phyloP scores from a whole-genome alignment of 768 basidiomycete species.

The Kwoniella newhampshirensis region DNA sequence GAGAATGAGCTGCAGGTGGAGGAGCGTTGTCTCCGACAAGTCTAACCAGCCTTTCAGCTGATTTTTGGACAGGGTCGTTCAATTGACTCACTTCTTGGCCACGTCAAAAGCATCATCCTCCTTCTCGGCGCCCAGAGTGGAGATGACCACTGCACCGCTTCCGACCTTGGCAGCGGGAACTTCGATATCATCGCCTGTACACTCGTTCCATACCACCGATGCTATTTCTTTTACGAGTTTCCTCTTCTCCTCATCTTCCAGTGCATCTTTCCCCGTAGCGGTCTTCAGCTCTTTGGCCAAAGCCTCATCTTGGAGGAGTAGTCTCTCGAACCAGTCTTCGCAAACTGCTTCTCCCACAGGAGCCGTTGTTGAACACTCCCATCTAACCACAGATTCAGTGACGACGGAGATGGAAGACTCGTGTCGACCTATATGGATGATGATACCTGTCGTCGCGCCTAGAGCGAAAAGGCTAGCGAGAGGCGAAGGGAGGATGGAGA shows the following conservation, averaged over 20 bases:
- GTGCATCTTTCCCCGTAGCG: conserved; percentile 6
- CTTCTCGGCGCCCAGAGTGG: conserved; percentile 24
- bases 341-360: conserved; percentile 43
- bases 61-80: too few species aligned
- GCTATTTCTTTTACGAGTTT: conserved; percentile 35
- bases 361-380: conserved; percentile 39
- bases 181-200: conserved; percentile 41
- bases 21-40: conserved; percentile 38
- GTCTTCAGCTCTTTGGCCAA: conserved; percentile 26
- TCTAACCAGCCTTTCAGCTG: conserved; percentile 11
- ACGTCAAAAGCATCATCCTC: conserved; percentile 48
- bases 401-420: conserved; percentile 33
- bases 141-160: conserved; percentile 11
- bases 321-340: conserved; percentile 23
- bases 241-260: conserved; percentile 17
- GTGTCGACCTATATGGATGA: conserved; percentile 39
- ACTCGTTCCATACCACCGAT: conserved; percentile 37
- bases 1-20: conserved; percentile 28
- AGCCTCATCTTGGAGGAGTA: conserved; percentile 31
- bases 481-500: conserved; percentile 40
- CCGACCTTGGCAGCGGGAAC: conserved; percentile 21
- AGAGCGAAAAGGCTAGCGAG: conserved; percentile 47
- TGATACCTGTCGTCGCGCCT: conserved; percentile 42
- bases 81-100: conserved; percentile 47
- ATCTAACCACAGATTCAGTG: conserved; percentile 42